A percentile compares a stretch with the other conserved stretches of the same genome.
Evolutionary conservation across 352 stramenopile genomes (phyloP).

Genomic region (Pythium rhizo-oryzae): DNA sequence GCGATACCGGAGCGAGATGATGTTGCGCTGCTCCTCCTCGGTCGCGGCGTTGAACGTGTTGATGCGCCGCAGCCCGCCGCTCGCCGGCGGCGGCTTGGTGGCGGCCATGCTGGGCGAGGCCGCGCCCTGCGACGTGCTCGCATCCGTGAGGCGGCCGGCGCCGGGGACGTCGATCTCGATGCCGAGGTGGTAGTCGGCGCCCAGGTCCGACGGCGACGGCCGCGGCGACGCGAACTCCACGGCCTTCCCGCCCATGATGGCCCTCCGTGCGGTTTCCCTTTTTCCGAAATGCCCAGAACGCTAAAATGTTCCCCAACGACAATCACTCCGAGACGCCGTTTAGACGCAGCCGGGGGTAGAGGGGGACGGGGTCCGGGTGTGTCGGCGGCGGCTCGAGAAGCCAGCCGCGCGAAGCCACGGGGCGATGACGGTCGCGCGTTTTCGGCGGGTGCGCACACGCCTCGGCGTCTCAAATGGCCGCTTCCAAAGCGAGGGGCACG

Average conservation of each 20-base stretch:
- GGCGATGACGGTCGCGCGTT: neutral
- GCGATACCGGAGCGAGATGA: conserved; percentile 85
- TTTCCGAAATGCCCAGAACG: neutral
- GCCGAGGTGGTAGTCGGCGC: conserved; percentile 61
- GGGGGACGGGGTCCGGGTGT: neutral
- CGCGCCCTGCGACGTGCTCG: conserved; percentile 10
- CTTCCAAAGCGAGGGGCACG: neutral
- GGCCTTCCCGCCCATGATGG: conserved; percentile 39
- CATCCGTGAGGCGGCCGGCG: conserved; percentile 12
- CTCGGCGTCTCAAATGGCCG: neutral
- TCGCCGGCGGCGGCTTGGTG: conserved; percentile 20
- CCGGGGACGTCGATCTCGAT: conserved; percentile 40
- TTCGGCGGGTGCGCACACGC: neutral
- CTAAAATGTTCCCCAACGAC: conserved; percentile 3
- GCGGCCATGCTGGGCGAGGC: conserved; percentile 10
- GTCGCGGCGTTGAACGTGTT: conserved; percentile 74
- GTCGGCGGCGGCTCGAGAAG: neutral
- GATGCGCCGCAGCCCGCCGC: conserved; percentile 49
- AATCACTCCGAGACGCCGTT: conserved; percentile 15
- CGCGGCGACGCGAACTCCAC: conserved; percentile 60
- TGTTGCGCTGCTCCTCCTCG: conserved; percentile 85
- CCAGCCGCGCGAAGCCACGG: neutral
- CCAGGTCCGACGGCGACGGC: conserved; percentile 60
- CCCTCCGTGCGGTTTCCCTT: neutral
- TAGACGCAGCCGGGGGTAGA: neutral